Evolutionary conservation across 139 green algal species (phyloP), one percentile per base, ranked within the genome.

Genomic region (Chlorella ohadii): DNA sequence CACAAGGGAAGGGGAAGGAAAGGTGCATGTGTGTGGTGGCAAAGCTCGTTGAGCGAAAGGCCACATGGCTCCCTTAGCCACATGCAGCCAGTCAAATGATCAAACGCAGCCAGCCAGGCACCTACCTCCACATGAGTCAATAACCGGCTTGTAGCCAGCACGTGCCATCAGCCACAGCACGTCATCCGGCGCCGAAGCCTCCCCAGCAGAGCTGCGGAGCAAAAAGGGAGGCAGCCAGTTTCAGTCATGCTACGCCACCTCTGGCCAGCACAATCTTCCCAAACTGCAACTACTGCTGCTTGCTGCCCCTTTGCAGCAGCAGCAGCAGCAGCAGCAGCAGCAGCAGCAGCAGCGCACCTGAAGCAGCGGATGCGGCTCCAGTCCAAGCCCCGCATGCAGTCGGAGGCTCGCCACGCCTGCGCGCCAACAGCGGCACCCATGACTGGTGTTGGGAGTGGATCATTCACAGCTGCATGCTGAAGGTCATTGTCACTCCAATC

Each of bases 121-220:
- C 64, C 9, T 51, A 92, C 90, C 92, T 28, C 95, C 95, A 81
- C 93, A 97, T 87, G 98, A 98, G 91, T 99, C 96, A 0, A 99
- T 92, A 4, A 98, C 89, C 0, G 96, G 96, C 22, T 88, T 87
- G 89, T 98, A 98, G 17, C 94, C 88, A 0, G 66, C 88, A 19
- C 81, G 44, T 23, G 87, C 83, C 68, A 81, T 90, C 31, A 96
- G 90, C 93, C 93, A 96, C 3, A 92, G 87, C 51, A 84, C 91
- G 81, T 96, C 93, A 12, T 93, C 87, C 1, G 93, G 72, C 28
- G 87, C 88, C 11, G 91, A 94, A 0, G 93, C 91, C 82, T 97
- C 93, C 1, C 92, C 93, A 3, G 89, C 91, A 38, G 89, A 94
- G 78, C 87, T 92, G 74, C 51, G 15, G n/a, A 44, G 72, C 51